These are phyloP conservation scores for Naganishia albida DNA, from an alignment of 1,284 basidiomycete genomes.

Conservation along the genomic window DNA sequence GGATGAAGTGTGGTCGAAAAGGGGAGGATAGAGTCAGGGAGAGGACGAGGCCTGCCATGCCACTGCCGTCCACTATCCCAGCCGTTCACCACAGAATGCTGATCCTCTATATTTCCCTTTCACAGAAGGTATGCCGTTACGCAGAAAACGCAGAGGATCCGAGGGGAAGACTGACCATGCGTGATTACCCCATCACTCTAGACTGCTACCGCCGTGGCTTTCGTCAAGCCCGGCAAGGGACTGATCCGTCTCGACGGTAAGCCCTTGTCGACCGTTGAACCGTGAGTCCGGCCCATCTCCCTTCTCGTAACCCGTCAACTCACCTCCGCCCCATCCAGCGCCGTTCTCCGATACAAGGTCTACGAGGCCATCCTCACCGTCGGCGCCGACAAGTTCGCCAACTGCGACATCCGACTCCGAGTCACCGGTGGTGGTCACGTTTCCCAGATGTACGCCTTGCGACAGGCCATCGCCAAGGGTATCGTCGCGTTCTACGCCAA, in stretches of 20 bases:
- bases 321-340: constrained; percentile 48
- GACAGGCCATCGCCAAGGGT: constrained; percentile 98
- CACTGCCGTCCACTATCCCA: neutral
- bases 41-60: constrained; percentile 1
- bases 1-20: too few relatives aligned
- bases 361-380: constrained; percentile 93
- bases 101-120: constrained; percentile 24
- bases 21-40: too few relatives aligned
- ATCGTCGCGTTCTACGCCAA: constrained; percentile 97
- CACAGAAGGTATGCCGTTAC: constrained; percentile 27
- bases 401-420: constrained; percentile 94
- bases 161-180: constrained; percentile 9
- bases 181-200: constrained; percentile 47
- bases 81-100: neutral
- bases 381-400: constrained; percentile 78
- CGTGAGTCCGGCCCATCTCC: constrained; percentile 54
- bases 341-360: constrained; percentile 96
- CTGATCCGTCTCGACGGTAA: constrained; percentile 96
- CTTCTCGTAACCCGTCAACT: neutral
- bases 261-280: constrained; percentile 91
- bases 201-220: constrained; percentile 95
- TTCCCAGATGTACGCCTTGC: constrained; percentile 98
- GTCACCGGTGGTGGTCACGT: constrained; percentile 99
- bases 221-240: constrained; percentile 95
- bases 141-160: neutral